phyloP scores from a whole-genome alignment of 148 eudicot genomes.

The Silene conica region DNA sequence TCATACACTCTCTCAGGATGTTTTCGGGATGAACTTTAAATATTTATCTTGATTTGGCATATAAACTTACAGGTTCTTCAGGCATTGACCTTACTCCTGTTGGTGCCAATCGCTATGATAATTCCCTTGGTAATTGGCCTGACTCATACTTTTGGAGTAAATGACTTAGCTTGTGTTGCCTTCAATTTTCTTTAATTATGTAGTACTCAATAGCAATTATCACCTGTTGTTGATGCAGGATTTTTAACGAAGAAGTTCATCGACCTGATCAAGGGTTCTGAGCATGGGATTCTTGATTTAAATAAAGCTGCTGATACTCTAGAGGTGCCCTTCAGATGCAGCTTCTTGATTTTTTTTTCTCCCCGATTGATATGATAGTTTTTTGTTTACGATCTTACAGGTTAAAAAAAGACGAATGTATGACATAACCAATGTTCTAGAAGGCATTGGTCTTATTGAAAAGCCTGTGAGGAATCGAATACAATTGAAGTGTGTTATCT shows the following conservation, averaged over 20 bases:
- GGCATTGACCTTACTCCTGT: constrained; percentile 65
- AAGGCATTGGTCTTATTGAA: constrained; percentile 96
- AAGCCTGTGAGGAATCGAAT: constrained; percentile 92
- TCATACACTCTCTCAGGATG: neutral
- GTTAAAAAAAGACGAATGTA: constrained; percentile 97
- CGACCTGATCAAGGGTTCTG: constrained; percentile 82
- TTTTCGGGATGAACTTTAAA: neutral
- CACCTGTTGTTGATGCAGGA: constrained; percentile 37
- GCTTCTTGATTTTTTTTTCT: neutral
- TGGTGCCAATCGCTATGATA: constrained; percentile 94
- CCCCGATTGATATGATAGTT: constrained; percentile 3
- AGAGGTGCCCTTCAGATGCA: constrained; percentile 47
- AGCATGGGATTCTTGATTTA: constrained; percentile 94
- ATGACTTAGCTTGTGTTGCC: neutral
- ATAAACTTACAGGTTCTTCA: constrained; percentile 70
- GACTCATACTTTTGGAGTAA: neutral
- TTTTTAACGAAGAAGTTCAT: constrained; percentile 87
- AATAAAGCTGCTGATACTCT: constrained; percentile 89
- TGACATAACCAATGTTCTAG: constrained; percentile 96
- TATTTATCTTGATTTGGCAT: constrained; percentile 2
- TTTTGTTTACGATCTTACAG: constrained; percentile 37
- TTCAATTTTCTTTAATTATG: neutral
- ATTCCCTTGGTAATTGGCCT: constrained; percentile 66
- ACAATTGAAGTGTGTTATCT: constrained; percentile 85
- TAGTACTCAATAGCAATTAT: neutral